A percentile compares a stretch with the other conserved stretches of the same genome.
phyloP scores from a whole-genome alignment of 768 basidiomycete species.

The Lyophyllum atratum region DNA sequence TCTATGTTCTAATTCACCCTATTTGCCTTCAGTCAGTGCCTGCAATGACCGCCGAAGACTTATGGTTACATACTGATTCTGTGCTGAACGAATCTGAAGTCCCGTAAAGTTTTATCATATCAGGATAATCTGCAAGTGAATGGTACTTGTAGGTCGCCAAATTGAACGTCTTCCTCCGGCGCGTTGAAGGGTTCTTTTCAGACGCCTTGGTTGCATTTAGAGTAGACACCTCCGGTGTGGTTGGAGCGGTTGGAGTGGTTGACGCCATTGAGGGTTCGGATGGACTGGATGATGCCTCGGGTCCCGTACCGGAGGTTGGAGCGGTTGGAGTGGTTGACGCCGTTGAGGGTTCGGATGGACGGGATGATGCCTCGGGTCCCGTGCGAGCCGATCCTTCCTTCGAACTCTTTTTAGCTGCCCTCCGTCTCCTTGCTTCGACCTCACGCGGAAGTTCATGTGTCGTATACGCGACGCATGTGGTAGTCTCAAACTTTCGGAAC shows the following conservation, averaged over 20 bases:
- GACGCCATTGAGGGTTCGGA: too few relatives aligned
- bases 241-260: too few relatives aligned
- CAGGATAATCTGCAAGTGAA: background rate
- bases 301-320: too few relatives aligned
- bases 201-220: too few relatives aligned
- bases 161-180: constrained; percentile 14
- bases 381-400: background rate
- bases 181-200: background rate
- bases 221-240: too few relatives aligned
- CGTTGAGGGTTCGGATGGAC: too few relatives aligned
- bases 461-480: constrained; percentile 7
- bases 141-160: constrained; percentile 5
- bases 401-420: background rate
- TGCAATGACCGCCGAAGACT: background rate
- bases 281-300: too few relatives aligned
- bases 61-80: background rate
- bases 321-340: too few relatives aligned
- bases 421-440: background rate
- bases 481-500: constrained; percentile 2
- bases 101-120: background rate
- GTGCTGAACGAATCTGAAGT: background rate
- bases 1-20: background rate
- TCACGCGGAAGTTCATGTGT: constrained; percentile 12
- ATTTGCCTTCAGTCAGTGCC: background rate
- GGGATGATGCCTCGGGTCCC: too few relatives aligned